phyloP scores from a whole-genome alignment of 805 yeast genomes.

The Yamadazyma kitorensis region DNA sequence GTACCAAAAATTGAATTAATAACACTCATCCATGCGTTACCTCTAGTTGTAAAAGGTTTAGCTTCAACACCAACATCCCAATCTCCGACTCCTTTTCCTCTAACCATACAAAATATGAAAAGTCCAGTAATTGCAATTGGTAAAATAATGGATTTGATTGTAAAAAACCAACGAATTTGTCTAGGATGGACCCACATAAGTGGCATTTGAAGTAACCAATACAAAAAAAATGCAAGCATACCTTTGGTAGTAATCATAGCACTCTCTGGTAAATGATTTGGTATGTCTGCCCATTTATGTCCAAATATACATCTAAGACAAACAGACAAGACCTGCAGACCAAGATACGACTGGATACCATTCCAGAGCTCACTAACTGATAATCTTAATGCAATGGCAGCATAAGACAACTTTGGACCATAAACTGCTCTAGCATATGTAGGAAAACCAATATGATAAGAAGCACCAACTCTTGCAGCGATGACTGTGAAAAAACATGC shows the following conservation, averaged over 20 bases:
- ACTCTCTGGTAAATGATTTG: conserved; percentile 11
- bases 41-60: conserved; percentile 4
- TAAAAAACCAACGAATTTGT: conserved; percentile 12
- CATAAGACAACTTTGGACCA: conserved; percentile 10
- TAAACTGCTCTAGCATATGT: conserved; percentile 11
- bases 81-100: conserved; percentile 12
- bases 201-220: conserved; percentile 12
- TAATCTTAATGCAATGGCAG: conserved; percentile 13
- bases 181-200: conserved; percentile 14
- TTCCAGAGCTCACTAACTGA: conserved; percentile 12
- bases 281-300: conserved; percentile 10
- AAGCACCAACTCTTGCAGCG: conserved; percentile 13
- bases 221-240: conserved; percentile 10
- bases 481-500: conserved; percentile 12
- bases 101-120: conserved; percentile 11
- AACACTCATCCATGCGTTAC: conserved; percentile 12
- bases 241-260: conserved; percentile 11
- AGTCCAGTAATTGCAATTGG: conserved; percentile 13
- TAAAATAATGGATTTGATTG: conserved; percentile 9
- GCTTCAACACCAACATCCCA: conserved; percentile 10
- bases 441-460: conserved; percentile 14
- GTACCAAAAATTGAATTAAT: conserved; percentile 14
- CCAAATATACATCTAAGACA: conserved; percentile 12
- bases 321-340: conserved; percentile 5
- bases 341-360: conserved; percentile 13